Evolutionary conservation across 208 protist genomes (phyloP).

Genomic region (Angomonas ambiguus): DNA sequence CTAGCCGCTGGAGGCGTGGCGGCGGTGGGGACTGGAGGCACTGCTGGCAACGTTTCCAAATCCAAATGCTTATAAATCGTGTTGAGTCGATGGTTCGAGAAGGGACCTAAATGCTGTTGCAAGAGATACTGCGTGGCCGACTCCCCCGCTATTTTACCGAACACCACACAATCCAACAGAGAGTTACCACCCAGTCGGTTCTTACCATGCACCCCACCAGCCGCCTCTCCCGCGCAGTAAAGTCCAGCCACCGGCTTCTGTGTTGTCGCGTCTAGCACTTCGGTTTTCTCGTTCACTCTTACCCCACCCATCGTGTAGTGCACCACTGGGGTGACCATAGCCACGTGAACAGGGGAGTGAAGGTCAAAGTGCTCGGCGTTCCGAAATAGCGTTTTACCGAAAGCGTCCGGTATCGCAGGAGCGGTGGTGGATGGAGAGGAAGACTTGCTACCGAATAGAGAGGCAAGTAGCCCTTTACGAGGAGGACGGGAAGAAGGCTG

Average conservation of each 20-base stretch:
- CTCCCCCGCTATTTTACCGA: conserved; percentile 77
- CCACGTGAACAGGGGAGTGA: conserved; percentile 52
- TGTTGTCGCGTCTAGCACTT: conserved; percentile 48
- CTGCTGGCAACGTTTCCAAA: conserved; percentile 33
- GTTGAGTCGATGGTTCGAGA: conserved; percentile 48
- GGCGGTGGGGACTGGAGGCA: conserved; percentile 24
- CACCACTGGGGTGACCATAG: conserved; percentile 86
- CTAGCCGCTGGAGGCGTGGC: not conserved
- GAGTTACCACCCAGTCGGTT: conserved; percentile 95
- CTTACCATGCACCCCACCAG: conserved; percentile 92
- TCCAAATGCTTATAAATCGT: conserved; percentile 37
- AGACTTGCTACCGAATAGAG: conserved; percentile 19
- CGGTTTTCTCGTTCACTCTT: conserved; percentile 48
- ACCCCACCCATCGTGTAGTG: conserved; percentile 97
- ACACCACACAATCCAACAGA: conserved; percentile 95
- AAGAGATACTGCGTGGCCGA: conserved; percentile 46
- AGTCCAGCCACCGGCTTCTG: conserved; percentile 69
- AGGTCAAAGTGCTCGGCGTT: conserved; percentile 50
- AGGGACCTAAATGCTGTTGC: conserved; percentile 26
- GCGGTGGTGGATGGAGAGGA: not conserved
- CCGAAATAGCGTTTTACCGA: conserved; percentile 83
- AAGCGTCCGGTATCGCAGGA: conserved; percentile 39
- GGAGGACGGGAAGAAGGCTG: conserved; percentile 19
- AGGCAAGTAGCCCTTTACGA: conserved; percentile 21
- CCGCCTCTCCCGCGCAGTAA: conserved; percentile 94